A percentile compares a stretch with the other conserved stretches of the same genome.
phyloP scores from a whole-genome alignment of 139 green algal genomes.

The Axilococcus clingmanii region DNA sequence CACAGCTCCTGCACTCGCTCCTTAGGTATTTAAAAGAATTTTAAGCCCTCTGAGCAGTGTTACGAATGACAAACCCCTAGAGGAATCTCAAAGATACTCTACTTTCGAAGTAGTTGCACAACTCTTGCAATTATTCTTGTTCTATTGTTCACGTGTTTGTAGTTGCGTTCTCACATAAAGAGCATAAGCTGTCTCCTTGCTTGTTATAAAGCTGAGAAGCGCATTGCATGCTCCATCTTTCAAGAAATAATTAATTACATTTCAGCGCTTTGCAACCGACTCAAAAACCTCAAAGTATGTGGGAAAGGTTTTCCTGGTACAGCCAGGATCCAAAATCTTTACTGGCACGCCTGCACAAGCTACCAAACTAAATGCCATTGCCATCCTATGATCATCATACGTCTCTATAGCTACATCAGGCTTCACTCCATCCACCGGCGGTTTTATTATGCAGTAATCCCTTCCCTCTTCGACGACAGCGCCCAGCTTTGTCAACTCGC shows the following conservation, averaged over 20 bases:
- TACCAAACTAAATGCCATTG: conserved; percentile 86
- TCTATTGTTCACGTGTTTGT: too few species aligned
- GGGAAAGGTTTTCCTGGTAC: conserved; percentile 89
- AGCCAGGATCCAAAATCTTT: conserved; percentile 83
- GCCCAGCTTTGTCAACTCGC: conserved; percentile 85
- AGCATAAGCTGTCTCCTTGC: too few species aligned
- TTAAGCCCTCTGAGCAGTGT: too few species aligned
- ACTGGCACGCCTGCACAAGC: conserved; percentile 61
- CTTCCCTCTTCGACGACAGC: conserved; percentile 75
- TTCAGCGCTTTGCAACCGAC: conserved; percentile 37
- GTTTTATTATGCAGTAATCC: conserved; percentile 95
- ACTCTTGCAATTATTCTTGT: too few species aligned
- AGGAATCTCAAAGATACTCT: too few species aligned
- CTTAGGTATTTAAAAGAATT: too few species aligned
- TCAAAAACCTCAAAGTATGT: conserved; percentile 83
- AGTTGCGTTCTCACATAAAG: too few species aligned
- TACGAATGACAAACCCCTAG: too few species aligned
- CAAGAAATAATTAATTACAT: neutral
- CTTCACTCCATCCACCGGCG: conserved; percentile 40
- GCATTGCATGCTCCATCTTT: neutral
- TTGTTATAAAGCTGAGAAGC: conserved; percentile 1
- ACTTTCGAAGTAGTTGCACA: too few species aligned
- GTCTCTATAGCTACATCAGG: conserved; percentile 65
- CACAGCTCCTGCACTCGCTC: too few species aligned
- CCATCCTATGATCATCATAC: conserved; percentile 95